Percentiles rank a stretch among this genome's conserved stretches.
phyloP scores from a whole-genome alignment of 1,284 basidiomycete genomes.

The Apiotrichum montevideense region DNA sequence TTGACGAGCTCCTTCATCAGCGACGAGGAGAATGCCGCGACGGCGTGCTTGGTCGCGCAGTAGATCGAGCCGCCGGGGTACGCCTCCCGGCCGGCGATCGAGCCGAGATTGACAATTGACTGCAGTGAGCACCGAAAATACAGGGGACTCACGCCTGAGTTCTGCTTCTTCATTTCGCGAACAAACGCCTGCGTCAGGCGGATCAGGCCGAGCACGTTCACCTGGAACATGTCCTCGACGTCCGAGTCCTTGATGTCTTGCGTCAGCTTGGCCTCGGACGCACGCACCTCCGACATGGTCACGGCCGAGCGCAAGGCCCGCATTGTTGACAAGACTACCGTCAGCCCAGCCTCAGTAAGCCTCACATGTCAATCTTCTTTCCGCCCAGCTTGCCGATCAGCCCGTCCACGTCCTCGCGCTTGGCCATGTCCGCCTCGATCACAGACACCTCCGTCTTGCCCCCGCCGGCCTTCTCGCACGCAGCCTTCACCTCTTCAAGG shows the following conservation, averaged over 20 bases:
- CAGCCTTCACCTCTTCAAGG: conserved; percentile 52
- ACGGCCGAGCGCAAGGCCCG: conserved; percentile 14
- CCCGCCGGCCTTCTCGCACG: conserved; percentile 13
- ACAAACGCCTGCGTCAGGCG: not conserved
- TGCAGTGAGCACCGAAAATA: not conserved
- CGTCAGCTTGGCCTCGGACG: not conserved
- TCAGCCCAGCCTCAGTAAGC: not conserved
- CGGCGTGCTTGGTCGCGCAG: conserved; percentile 54
- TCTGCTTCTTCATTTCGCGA: conserved; percentile 75
- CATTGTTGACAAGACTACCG: conserved; percentile 15
- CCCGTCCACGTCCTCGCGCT: not conserved
- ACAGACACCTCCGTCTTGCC: not conserved
- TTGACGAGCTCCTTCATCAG: conserved; percentile 75
- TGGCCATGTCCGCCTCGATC: conserved; percentile 1
- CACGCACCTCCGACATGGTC: conserved; percentile 21
- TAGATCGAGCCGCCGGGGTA: conserved; percentile 69
- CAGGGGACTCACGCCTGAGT: conserved; percentile 53
- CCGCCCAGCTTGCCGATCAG: not conserved
- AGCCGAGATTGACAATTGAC: conserved; percentile 88
- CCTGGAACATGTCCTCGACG: conserved; percentile 81
- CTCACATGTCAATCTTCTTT: not conserved
- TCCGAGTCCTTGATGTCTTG: conserved; percentile 17
- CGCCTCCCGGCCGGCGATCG: conserved; percentile 76
- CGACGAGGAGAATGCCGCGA: conserved; percentile 74
- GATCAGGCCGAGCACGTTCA: conserved; percentile 52